Percentiles rank a stretch among this genome's conserved stretches.
These are phyloP conservation scores for Mortierella sp. DNA, from an alignment of 371 early-diverging fungal species.

Conservation along the genomic window DNA sequence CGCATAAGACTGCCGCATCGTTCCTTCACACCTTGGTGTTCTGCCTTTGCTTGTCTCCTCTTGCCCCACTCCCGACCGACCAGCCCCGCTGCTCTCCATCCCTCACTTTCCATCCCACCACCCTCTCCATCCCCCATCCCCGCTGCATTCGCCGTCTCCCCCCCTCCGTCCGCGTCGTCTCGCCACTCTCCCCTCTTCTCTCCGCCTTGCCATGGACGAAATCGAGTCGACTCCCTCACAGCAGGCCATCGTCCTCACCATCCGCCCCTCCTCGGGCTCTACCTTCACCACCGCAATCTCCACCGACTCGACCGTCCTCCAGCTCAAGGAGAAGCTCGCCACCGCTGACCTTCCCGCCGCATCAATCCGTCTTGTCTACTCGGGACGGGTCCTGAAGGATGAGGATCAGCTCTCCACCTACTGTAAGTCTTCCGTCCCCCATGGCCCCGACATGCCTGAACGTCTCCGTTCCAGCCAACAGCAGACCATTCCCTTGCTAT, in stretches of 20 bases:
- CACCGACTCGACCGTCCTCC: constrained; percentile 58
- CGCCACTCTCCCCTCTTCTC: background rate
- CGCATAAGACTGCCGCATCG: background rate
- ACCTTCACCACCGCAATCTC: constrained; percentile 47
- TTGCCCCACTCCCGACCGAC: background rate
- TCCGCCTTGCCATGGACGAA: constrained; percentile 31
- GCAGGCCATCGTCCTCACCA: constrained; percentile 52
- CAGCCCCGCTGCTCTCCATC: background rate
- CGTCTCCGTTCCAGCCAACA: too few species aligned
- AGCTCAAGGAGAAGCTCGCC: constrained; percentile 70
- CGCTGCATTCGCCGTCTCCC: constrained; percentile 3
- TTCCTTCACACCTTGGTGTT: background rate
- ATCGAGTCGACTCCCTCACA: constrained; percentile 20
- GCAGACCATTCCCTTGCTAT: too few species aligned
- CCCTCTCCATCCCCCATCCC: background rate
- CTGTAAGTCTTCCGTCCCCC: constrained; percentile 39
- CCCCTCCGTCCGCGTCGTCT: background rate
- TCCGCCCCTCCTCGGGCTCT: constrained; percentile 48
- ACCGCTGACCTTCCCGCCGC: constrained; percentile 60
- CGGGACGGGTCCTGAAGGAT: constrained; percentile 79
- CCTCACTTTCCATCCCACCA: background rate
- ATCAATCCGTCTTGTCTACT: constrained; percentile 76
- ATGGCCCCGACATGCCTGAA: too few species aligned
- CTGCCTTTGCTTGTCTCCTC: background rate
- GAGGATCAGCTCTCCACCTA: constrained; percentile 67